These are phyloP conservation scores for Albophoma yamanashiensis DNA, from an alignment of 2,329 filamentous ascomycete species.

Conservation along the genomic window DNA sequence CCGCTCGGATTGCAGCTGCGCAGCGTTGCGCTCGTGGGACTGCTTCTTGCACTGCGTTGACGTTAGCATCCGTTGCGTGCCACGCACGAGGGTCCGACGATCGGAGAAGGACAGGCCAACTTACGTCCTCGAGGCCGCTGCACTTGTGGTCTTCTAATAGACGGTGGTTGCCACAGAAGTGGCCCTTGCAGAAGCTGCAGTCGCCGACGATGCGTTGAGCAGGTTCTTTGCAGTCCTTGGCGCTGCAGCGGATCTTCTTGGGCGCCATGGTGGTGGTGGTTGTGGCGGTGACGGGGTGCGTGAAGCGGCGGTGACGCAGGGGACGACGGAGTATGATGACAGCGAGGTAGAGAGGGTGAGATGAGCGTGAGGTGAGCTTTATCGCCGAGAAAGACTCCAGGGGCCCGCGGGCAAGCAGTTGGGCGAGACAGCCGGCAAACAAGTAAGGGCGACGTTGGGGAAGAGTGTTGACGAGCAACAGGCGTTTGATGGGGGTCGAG, in stretches of 20 bases:
- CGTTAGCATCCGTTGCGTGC: conserved; percentile 1
- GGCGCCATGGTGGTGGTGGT: conserved; percentile 40
- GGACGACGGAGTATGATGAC: conserved; percentile 2
- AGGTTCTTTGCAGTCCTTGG: conserved; percentile 78
- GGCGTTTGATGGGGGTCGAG: not conserved
- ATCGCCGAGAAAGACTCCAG: not conserved
- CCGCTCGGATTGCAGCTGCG: conserved; percentile 83
- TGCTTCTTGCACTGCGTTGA: conserved; percentile 76
- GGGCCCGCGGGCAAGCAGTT: not conserved
- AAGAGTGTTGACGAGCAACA: not conserved
- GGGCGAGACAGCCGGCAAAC: not conserved
- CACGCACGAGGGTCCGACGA: not conserved
- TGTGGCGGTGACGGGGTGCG: not conserved
- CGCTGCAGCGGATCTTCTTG: conserved; percentile 75
- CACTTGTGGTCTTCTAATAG: conserved; percentile 93
- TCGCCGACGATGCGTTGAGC: conserved; percentile 93
- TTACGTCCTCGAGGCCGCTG: conserved; percentile 77
- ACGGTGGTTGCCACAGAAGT: conserved; percentile 92
- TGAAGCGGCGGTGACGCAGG: not conserved
- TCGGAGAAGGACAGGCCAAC: conserved; percentile 16
- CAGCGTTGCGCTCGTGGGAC: conserved; percentile 86
- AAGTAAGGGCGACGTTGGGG: not conserved
- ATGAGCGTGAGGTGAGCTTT: conserved; percentile 1
- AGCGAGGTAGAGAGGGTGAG: conserved; percentile 7
- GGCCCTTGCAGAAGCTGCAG: conserved; percentile 87